phyloP scores from a whole-genome alignment of 1,139 yeast species.

The Yamadazyma membranifaciens region DNA sequence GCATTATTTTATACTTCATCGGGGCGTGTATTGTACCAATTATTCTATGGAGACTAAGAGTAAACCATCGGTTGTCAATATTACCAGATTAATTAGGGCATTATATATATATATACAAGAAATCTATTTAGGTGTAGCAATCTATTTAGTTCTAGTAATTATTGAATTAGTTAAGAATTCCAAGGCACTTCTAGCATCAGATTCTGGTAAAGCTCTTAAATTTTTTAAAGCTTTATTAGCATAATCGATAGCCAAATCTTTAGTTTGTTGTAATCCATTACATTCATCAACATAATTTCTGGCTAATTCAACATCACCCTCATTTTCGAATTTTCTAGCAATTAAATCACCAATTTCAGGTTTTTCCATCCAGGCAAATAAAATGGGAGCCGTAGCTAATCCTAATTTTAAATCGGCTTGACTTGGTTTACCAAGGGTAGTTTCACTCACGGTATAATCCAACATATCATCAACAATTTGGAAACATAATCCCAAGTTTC shows the following conservation, averaged over 20 bases:
- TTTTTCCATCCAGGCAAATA: constrained; percentile 88
- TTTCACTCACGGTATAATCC: constrained; percentile 85
- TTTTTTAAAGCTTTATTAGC: constrained; percentile 73
- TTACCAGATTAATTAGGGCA: neutral
- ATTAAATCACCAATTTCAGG: constrained; percentile 85
- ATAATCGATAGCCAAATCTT: constrained; percentile 72
- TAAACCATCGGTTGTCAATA: neutral
- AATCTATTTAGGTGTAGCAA: too few relatives aligned
- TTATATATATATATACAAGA: constrained; percentile 4
- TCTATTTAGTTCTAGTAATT: constrained; percentile 71
- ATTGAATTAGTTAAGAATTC: constrained; percentile 82
- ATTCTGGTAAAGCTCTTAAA: constrained; percentile 73
- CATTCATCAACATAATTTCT: constrained; percentile 68
- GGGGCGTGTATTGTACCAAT: constrained; percentile 4
- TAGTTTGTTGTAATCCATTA: constrained; percentile 75
- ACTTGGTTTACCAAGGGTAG: constrained; percentile 87
- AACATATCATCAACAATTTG: constrained; percentile 96
- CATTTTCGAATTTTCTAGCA: constrained; percentile 72
- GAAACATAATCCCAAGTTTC: constrained; percentile 91
- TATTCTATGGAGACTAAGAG: neutral
- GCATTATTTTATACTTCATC: neutral
- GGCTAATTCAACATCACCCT: constrained; percentile 84
- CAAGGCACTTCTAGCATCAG: constrained; percentile 86
- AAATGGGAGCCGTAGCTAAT: constrained; percentile 93
- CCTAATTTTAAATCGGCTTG: constrained; percentile 95